These are phyloP conservation scores for Powellomyces hirtus DNA, from an alignment of 192 early-diverging fungal species.

Conservation along the genomic window DNA sequence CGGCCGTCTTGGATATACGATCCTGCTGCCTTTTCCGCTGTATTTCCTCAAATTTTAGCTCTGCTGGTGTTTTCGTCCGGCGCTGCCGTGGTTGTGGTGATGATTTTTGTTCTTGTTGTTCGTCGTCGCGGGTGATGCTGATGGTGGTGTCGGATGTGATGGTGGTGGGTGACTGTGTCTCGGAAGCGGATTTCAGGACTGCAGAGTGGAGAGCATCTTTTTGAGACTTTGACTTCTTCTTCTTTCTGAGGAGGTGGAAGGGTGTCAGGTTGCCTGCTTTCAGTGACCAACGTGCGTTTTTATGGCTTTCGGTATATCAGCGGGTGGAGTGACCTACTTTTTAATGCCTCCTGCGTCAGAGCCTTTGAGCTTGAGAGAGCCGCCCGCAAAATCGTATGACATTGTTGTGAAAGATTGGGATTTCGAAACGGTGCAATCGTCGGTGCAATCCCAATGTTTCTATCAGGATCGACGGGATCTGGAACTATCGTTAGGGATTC, in stretches of 20 bases:
- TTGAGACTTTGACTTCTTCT: constrained; percentile 49
- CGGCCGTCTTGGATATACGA: constrained; percentile 60
- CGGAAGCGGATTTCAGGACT: not conserved
- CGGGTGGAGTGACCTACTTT: constrained; percentile 55
- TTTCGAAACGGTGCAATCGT: too few relatives aligned
- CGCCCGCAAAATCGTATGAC: constrained; percentile 46
- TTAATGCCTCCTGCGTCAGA: constrained; percentile 27
- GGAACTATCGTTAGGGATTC: too few relatives aligned
- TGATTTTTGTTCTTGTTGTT: not conserved
- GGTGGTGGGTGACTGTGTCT: not conserved
- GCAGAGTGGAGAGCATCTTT: constrained; percentile 43
- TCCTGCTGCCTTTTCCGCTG: constrained; percentile 65
- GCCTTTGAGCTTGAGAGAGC: constrained; percentile 67
- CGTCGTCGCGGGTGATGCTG: not conserved
- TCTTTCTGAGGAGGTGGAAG: constrained; percentile 24
- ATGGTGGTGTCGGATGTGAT: not conserved
- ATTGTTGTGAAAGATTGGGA: too few relatives aligned
- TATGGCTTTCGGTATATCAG: too few relatives aligned
- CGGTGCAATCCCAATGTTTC: too few relatives aligned
- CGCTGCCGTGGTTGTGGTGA: not conserved
- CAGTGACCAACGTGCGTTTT: too few relatives aligned
- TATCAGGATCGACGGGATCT: too few relatives aligned
- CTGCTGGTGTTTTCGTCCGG: constrained; percentile 63
- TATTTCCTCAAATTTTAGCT: constrained; percentile 69
- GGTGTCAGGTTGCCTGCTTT: too few relatives aligned